Percentiles rank a stretch among this genome's conserved stretches.
Conservation (phyloP, 805 yeast species). For the Yarrowia deformans region DNA sequence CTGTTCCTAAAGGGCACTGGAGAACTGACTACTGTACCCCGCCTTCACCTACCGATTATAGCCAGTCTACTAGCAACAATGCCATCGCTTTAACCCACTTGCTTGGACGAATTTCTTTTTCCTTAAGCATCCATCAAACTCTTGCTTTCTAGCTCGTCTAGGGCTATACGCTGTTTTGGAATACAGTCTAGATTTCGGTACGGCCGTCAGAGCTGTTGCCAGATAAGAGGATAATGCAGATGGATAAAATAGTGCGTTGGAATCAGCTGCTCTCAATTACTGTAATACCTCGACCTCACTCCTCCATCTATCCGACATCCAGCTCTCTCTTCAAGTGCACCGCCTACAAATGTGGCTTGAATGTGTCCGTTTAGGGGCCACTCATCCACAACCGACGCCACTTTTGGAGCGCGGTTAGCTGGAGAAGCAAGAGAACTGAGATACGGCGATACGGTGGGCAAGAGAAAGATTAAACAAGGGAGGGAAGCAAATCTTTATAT, state of each 20-base stretch:
- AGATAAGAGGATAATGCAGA: neutral
- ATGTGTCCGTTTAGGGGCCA: slow-evolving; percentile 12
- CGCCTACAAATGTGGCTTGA: slow-evolving; percentile 15
- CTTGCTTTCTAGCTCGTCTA: neutral
- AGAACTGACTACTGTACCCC: neutral
- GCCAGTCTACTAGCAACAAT: no score
- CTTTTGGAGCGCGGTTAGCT: neutral
- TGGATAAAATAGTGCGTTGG: no score
- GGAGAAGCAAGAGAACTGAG: neutral
- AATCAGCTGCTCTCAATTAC: no score
- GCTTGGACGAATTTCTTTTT: neutral
- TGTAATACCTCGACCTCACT: no score
- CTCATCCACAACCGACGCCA: slow-evolving; percentile 4
- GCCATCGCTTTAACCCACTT: neutral
- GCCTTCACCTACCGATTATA: neutral
- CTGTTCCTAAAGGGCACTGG: no score
- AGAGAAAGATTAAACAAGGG: neutral
- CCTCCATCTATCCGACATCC: neutral
- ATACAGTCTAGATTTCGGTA: neutral
- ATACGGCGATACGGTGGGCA: neutral
- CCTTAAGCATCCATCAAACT: slow-evolving; percentile 1
- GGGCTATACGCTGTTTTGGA: slow-evolving; percentile 10
- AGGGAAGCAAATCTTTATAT: neutral
- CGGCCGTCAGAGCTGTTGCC: neutral
- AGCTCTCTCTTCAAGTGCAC: neutral